Evolutionary conservation across 75 land plant species (phyloP).

Genomic region (Chamaecyparis obtusa): DNA sequence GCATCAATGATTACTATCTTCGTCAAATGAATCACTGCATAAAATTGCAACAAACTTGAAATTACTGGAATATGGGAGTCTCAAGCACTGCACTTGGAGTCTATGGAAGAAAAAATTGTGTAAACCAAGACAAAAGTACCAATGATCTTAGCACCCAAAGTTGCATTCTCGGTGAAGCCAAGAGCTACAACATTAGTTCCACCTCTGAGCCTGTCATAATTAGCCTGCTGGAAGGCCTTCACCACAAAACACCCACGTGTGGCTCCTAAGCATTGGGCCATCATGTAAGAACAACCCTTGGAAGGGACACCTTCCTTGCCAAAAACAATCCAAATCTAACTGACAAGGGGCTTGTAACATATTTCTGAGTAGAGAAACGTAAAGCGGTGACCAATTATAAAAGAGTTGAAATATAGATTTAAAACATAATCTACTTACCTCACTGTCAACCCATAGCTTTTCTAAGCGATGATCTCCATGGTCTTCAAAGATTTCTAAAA

Average conservation of each 20-base stretch:
- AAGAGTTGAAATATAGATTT: too few relatives aligned
- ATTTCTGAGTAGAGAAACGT: too few relatives aligned
- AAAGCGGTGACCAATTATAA: too few relatives aligned
- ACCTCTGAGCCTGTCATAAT: conserved; percentile 26
- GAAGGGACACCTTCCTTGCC: conserved; percentile 44
- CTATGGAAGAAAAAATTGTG: conserved; percentile 20
- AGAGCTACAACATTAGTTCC: conserved; percentile 32
- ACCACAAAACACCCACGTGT: conserved; percentile 34
- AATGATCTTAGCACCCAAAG: conserved; percentile 40
- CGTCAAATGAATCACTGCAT: not conserved
- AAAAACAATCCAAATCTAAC: conserved; percentile 39
- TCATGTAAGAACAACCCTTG: conserved; percentile 34
- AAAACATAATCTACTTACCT: too few relatives aligned
- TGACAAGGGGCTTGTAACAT: too few relatives aligned
- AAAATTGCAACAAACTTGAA: not conserved
- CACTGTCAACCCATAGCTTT: too few relatives aligned
- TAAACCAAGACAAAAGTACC: conserved; percentile 33
- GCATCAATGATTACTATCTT: too few relatives aligned
- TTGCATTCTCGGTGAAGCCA: conserved; percentile 36
- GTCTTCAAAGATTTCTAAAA: too few relatives aligned
- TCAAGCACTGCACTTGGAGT: conserved; percentile 23
- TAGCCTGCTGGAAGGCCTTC: conserved; percentile 30
- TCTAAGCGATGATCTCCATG: too few relatives aligned
- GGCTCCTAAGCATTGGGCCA: conserved; percentile 28
- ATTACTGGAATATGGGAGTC: conserved; percentile 35